Percentiles rank a stretch among this genome's conserved stretches.
Conservation (phyloP, 129 eudicot species). For the Oenanthe sinensis region DNA sequence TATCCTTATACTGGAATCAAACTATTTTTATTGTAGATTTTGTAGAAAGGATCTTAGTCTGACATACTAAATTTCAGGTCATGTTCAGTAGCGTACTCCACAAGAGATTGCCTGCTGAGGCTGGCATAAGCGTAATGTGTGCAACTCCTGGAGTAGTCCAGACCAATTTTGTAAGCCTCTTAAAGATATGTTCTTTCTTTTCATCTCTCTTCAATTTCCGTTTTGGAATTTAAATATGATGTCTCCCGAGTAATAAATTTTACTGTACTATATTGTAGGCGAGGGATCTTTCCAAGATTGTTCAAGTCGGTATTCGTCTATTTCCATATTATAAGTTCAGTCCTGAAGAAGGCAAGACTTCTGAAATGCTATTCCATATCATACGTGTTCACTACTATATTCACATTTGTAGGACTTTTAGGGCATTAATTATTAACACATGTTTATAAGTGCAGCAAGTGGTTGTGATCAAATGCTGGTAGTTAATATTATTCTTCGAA, state of each 20-base stretch:
- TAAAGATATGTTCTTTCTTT: slow-evolving; percentile 7
- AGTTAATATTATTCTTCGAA: background rate
- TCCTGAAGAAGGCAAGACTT: slow-evolving; percentile 75
- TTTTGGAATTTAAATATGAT: background rate
- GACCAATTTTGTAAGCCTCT: slow-evolving; percentile 72
- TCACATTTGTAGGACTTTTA: background rate
- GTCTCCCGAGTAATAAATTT: background rate
- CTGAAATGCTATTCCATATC: background rate
- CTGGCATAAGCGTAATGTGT: slow-evolving; percentile 83
- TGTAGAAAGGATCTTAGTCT: background rate
- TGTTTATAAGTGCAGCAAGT: background rate
- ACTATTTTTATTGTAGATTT: background rate
- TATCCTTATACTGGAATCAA: background rate
- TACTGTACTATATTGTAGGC: slow-evolving; percentile 44
- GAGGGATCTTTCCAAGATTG: slow-evolving; percentile 79
- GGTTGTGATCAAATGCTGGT: background rate
- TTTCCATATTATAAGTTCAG: slow-evolving; percentile 83
- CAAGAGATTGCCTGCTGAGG: slow-evolving; percentile 76
- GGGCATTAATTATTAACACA: background rate
- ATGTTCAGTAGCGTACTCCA: slow-evolving; percentile 95
- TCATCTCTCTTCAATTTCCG: background rate
- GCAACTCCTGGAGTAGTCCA: slow-evolving; percentile 94
- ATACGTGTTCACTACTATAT: background rate
- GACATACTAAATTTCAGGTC: slow-evolving; percentile 39
- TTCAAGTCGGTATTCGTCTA: slow-evolving; percentile 62